A percentile compares a stretch with the other conserved stretches of the same genome.
Conservation (phyloP, 306 rosid species). For the Citrullus colocynthis region DNA sequence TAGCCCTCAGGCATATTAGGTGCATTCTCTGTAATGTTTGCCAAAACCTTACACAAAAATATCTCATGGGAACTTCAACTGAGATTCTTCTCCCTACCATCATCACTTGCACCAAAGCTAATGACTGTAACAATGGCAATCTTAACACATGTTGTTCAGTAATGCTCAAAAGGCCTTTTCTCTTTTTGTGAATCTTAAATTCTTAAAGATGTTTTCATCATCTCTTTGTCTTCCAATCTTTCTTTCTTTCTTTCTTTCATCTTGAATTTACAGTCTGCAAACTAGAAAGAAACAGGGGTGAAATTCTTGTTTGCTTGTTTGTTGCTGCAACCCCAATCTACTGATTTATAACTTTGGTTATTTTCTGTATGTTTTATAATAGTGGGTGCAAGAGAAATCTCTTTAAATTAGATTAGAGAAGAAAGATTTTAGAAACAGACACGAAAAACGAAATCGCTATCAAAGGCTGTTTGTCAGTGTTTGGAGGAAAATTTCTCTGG, state of each 20-base stretch:
- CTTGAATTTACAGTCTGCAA: background rate
- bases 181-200: constrained; percentile 14
- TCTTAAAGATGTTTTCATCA: background rate
- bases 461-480: no score
- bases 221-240: background rate
- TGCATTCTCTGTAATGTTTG: constrained; percentile 57
- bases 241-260: background rate
- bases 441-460: background rate
- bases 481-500: background rate
- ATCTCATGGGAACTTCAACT: constrained; percentile 33
- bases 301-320: background rate
- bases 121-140: constrained; percentile 8
- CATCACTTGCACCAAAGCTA: constrained; percentile 13
- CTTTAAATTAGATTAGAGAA: background rate
- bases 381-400: background rate
- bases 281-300: background rate
- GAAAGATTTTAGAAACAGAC: background rate
- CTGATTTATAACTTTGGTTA: background rate
- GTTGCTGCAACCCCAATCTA: background rate
- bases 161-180: constrained; percentile 12
- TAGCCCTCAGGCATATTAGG: constrained; percentile 60
- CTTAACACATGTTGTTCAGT: constrained; percentile 12
- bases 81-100: constrained; percentile 30
- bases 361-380: background rate
- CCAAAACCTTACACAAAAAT: constrained; percentile 44